Conservation (phyloP, 140 eudicot species). For the Ambrosia hybrid region DNA sequence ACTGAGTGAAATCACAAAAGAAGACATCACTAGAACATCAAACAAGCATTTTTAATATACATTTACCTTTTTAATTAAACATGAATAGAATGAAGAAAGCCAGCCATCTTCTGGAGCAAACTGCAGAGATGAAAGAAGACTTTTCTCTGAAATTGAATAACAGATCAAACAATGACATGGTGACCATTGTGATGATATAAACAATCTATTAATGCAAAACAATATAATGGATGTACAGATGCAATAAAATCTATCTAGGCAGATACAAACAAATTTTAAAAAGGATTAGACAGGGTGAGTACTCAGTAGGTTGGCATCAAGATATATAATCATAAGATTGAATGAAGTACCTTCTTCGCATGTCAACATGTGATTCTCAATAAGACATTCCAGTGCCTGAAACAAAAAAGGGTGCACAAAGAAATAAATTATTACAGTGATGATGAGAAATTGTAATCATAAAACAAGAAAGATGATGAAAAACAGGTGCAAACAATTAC, state of each 20-base stretch:
- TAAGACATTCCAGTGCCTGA: slow-evolving; percentile 92
- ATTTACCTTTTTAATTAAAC: slow-evolving; percentile 79
- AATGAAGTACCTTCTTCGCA: slow-evolving; percentile 73
- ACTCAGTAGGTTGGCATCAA: no score
- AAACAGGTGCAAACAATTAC: slow-evolving; percentile 8
- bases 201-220: not conserved
- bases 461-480: slow-evolving; percentile 6
- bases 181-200: slow-evolving; percentile 11
- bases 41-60: not conserved
- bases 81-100: slow-evolving; percentile 89
- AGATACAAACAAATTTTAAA: no score
- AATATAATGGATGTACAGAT: not conserved
- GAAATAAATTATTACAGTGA: not conserved
- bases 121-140: slow-evolving; percentile 74
- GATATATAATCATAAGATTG: no score
- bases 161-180: slow-evolving; percentile 24
- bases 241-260: no score
- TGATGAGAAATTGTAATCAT: slow-evolving; percentile 1
- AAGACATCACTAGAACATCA: not conserved
- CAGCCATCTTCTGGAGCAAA: slow-evolving; percentile 91
- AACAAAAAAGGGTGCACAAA: slow-evolving; percentile 14
- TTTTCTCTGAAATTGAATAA: slow-evolving; percentile 56
- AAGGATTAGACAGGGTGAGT: not conserved
- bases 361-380: slow-evolving; percentile 94
- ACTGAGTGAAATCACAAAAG: not conserved